Conservation (phyloP, 75 land plant genomes). For the Pinus albicaulis region DNA sequence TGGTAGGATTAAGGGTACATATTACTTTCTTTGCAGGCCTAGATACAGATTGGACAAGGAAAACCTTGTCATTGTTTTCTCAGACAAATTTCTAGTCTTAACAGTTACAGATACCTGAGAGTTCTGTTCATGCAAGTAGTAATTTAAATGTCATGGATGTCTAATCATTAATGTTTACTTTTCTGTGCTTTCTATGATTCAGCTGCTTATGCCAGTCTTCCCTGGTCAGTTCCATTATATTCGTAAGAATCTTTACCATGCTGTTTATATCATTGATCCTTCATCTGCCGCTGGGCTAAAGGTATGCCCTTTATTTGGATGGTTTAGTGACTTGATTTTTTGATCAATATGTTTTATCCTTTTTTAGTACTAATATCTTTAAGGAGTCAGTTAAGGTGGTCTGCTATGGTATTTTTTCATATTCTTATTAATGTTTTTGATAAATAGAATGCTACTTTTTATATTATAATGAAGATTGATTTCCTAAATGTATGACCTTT, state of each 20-base stretch:
- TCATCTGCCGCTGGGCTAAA: constrained; percentile 66
- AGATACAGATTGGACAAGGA: neutral
- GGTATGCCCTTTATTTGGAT: constrained; percentile 33
- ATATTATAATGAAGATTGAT: too few relatives aligned
- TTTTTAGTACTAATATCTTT: constrained; percentile 6
- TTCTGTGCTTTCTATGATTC: constrained; percentile 5
- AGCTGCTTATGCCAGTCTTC: constrained; percentile 94
- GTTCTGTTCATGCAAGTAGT: neutral
- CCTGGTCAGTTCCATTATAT: constrained; percentile 96
- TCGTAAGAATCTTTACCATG: constrained; percentile 92
- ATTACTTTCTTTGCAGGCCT: neutral
- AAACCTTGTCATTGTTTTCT: neutral
- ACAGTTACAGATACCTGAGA: neutral
- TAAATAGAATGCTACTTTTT: too few relatives aligned
- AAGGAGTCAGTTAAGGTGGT: neutral
- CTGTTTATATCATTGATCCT: constrained; percentile 93
- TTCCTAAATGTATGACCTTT: constrained; percentile 40
- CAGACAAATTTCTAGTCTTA: neutral
- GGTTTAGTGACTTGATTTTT: neutral
- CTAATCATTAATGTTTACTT: constrained; percentile 12
- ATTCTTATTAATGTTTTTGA: neutral
- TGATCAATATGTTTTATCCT: neutral
- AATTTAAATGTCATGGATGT: neutral
- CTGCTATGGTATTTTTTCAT: neutral
- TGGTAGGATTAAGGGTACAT: neutral